Percentiles rank a stretch among this genome's conserved stretches.
These are phyloP conservation scores for Cyberlindnera amylophila DNA, from an alignment of 805 yeast species.

Conservation along the genomic window DNA sequence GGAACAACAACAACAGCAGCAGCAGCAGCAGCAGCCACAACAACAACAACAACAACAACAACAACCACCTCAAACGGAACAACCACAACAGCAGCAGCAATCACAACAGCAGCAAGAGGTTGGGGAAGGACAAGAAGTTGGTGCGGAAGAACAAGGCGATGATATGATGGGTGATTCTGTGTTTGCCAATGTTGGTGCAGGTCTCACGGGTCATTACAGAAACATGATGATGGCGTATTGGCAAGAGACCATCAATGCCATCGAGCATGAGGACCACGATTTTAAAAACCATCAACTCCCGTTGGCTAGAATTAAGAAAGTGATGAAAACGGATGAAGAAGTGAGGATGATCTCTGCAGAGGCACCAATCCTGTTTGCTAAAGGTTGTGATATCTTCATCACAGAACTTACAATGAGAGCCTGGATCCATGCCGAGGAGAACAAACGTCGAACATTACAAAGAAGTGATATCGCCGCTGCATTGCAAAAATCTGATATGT, in stretches of 20 bases:
- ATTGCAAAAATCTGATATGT: conserved; percentile 91
- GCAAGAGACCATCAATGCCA: conserved; percentile 91
- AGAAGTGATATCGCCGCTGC: conserved; percentile 95
- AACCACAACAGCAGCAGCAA: background rate
- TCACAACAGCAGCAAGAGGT: conserved; percentile 15
- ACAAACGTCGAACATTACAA: conserved; percentile 90
- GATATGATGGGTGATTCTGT: conserved; percentile 52
- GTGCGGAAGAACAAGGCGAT: conserved; percentile 31
- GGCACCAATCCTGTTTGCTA: conserved; percentile 95
- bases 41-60: conserved; percentile 2
- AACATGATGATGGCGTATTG: conserved; percentile 94
- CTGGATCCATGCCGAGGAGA: conserved; percentile 98
- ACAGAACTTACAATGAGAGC: conserved; percentile 98
- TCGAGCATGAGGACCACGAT: conserved; percentile 82
- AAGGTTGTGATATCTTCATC: conserved; percentile 95
- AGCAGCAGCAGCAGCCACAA: conserved; percentile 1
- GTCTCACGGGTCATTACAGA: conserved; percentile 74
- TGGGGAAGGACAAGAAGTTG: conserved; percentile 32
- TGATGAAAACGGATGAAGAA: conserved; percentile 96
- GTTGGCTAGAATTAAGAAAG: conserved; percentile 92
- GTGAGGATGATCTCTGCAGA: conserved; percentile 98
- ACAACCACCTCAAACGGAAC: conserved; percentile 3
- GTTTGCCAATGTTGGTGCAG: conserved; percentile 90
- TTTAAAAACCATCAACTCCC: conserved; percentile 95
- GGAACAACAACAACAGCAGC: conserved; percentile 4